Percentiles rank a stretch among this genome's conserved stretches.
Evolutionary conservation across 2,329 filamentous ascomycete genomes (phyloP).

Genomic region (Ophiostoma australiae): DNA sequence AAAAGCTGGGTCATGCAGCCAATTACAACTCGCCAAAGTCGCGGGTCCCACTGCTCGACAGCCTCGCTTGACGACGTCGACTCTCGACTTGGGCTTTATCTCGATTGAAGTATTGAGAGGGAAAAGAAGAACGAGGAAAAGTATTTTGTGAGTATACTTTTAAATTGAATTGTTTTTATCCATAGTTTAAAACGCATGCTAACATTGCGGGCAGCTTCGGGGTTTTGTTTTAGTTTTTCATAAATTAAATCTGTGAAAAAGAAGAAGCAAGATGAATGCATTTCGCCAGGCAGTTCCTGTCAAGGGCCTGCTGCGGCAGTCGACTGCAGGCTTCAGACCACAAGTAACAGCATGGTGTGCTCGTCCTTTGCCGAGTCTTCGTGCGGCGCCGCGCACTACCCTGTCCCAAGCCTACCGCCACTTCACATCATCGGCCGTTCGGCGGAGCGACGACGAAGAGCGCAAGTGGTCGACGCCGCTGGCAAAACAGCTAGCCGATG

Average conservation of each 20-base stretch:
- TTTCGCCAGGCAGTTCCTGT: conserved; percentile 12
- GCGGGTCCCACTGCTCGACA: not conserved
- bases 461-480: conserved; percentile 88
- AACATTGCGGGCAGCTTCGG: not conserved
- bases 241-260: not conserved
- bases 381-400: not conserved
- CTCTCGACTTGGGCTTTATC: not conserved
- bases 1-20: not conserved
- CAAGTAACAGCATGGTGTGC: not conserved
- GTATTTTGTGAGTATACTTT: not conserved
- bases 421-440: conserved; percentile 32
- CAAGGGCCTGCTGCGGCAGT: conserved; percentile 19
- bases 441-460: conserved; percentile 30
- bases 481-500: conserved; percentile 78
- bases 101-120: not conserved
- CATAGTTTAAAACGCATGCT: not conserved
- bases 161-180: not conserved
- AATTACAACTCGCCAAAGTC: not conserved
- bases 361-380: not conserved
- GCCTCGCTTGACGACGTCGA: conserved; percentile 1
- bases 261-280: conserved; percentile 1
- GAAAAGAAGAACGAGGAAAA: not conserved
- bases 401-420: conserved; percentile 21
- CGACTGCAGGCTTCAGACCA: conserved; percentile 27
- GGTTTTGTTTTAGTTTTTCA: not conserved